Evolutionary conservation across 352 stramenopile genomes (phyloP).

Genomic region (Pythium volutum): DNA sequence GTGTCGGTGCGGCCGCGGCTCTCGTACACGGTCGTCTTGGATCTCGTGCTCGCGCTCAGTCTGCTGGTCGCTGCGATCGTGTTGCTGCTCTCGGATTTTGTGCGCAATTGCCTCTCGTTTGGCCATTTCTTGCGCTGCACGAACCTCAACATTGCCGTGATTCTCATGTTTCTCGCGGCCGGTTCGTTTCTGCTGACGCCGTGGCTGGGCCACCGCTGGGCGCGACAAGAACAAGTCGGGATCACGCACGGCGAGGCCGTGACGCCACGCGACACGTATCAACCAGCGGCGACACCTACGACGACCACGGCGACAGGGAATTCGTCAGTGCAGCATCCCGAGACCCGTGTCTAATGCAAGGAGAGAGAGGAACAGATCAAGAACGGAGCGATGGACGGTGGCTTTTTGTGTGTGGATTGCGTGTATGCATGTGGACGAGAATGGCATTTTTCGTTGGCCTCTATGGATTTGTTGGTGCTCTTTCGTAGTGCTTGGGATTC

Average conservation of each 20-base stretch:
- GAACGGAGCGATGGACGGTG: not conserved
- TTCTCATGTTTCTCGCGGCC: conserved; percentile 18
- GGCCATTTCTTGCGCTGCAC: conserved; percentile 24
- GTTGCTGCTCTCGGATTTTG: conserved; percentile 25
- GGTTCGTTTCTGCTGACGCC: conserved; percentile 23
- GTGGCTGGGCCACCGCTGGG: conserved; percentile 18
- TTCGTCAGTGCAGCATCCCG: conserved; percentile 3
- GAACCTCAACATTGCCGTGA: conserved; percentile 22
- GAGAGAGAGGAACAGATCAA: not conserved
- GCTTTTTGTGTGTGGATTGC: no score
- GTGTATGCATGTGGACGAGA: no score
- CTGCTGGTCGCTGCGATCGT: conserved; percentile 22
- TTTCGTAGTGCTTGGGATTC: no score
- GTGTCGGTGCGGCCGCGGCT: conserved; percentile 13
- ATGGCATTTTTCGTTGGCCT: not conserved
- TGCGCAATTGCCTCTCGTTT: conserved; percentile 26
- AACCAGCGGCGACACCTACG: conserved; percentile 13
- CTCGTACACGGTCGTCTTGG: conserved; percentile 17
- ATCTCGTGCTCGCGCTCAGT: conserved; percentile 21
- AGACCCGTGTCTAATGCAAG: conserved; percentile 8
- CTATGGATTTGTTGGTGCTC: no score
- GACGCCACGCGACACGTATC: conserved; percentile 11
- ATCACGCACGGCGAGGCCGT: not conserved
- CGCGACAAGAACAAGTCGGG: not conserved
- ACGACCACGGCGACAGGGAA: not conserved